Conservation (phyloP, 805 yeast species). For the Priceomyces carsonii region DNA sequence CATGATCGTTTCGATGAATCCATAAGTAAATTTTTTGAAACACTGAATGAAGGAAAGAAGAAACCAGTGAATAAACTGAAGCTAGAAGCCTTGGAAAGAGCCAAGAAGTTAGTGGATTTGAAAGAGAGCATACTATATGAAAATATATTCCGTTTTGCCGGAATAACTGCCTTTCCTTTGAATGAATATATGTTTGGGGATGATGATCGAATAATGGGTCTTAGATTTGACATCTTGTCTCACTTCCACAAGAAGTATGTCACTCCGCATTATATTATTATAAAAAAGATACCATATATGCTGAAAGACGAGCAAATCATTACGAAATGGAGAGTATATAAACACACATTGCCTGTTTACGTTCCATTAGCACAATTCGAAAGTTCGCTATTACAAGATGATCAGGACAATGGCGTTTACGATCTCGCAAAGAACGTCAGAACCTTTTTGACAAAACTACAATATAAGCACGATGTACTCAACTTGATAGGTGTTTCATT, state of each 20-base stretch:
- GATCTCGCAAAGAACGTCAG: slow-evolving; percentile 25
- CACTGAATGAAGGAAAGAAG: slow-evolving; percentile 2
- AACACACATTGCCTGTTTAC: slow-evolving; percentile 38
- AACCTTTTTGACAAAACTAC: slow-evolving; percentile 21
- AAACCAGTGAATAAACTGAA: slow-evolving; percentile 6
- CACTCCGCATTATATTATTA: slow-evolving; percentile 51
- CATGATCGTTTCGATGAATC: slow-evolving; percentile 32
- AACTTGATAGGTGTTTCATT: slow-evolving; percentile 14
- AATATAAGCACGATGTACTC: slow-evolving; percentile 33
- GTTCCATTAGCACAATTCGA: slow-evolving; percentile 23
- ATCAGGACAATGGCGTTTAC: slow-evolving; percentile 17
- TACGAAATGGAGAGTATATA: slow-evolving; percentile 29
- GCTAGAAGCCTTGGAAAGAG: slow-evolving; percentile 2
- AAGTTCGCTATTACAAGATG: slow-evolving; percentile 10
- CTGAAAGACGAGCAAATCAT: slow-evolving; percentile 8
- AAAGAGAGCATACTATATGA: slow-evolving; percentile 42
- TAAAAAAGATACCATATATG: slow-evolving; percentile 16
- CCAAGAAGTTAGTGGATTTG: slow-evolving; percentile 12
- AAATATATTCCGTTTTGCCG: slow-evolving; percentile 48
- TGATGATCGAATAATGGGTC: slow-evolving; percentile 39
- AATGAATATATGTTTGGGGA: slow-evolving; percentile 32
- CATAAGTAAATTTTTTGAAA: slow-evolving; percentile 22
- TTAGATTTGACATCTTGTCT: slow-evolving; percentile 50
- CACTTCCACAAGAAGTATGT: slow-evolving; percentile 22
- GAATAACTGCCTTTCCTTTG: slow-evolving; percentile 53